These are phyloP conservation scores for Tuber umbilicatum DNA, from an alignment of 495 filamentous ascomycete genomes.

Conservation along the genomic window DNA sequence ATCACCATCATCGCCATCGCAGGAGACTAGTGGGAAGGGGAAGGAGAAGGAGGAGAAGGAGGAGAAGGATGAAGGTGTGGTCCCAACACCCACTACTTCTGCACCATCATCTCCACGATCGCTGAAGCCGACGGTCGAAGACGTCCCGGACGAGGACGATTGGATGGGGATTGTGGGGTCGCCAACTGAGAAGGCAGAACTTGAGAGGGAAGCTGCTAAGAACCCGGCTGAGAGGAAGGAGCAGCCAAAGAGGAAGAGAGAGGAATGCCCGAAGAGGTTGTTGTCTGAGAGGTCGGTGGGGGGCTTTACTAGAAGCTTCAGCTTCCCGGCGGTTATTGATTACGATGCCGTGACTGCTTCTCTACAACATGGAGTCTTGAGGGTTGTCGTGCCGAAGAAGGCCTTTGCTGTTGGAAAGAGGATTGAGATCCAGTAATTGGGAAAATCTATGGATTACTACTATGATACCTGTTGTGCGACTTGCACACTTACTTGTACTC, in stretches of 20 bases:
- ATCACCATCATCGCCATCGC: constrained; percentile 36
- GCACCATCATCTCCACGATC: constrained; percentile 25
- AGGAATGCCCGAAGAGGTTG: constrained; percentile 53
- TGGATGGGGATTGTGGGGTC: constrained; percentile 31
- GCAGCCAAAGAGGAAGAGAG: constrained; percentile 44
- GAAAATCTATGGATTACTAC: background rate
- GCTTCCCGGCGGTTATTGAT: constrained; percentile 68
- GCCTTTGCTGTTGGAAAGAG: constrained; percentile 48
- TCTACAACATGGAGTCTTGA: constrained; percentile 69
- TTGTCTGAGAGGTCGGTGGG: constrained; percentile 71
- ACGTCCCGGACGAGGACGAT: constrained; percentile 43
- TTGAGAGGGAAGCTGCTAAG: constrained; percentile 33
- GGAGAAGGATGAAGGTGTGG: constrained; percentile 12
- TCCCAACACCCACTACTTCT: constrained; percentile 7
- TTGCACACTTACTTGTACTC: background rate
- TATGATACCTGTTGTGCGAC: background rate
- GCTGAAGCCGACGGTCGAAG: constrained; percentile 42
- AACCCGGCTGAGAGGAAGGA: constrained; percentile 41
- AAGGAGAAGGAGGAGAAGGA: background rate
- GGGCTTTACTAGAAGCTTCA: constrained; percentile 72
- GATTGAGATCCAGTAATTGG: constrained; percentile 53
- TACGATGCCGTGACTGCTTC: constrained; percentile 72
- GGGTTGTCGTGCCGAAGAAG: constrained; percentile 70
- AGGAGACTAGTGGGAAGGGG: constrained; percentile 6
- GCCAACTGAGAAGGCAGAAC: constrained; percentile 39